Evolutionary conservation across 2,329 filamentous ascomycete genomes (phyloP), one percentile per base, ranked within the genome.

Genomic region (Aspergillus unguis): DNA sequence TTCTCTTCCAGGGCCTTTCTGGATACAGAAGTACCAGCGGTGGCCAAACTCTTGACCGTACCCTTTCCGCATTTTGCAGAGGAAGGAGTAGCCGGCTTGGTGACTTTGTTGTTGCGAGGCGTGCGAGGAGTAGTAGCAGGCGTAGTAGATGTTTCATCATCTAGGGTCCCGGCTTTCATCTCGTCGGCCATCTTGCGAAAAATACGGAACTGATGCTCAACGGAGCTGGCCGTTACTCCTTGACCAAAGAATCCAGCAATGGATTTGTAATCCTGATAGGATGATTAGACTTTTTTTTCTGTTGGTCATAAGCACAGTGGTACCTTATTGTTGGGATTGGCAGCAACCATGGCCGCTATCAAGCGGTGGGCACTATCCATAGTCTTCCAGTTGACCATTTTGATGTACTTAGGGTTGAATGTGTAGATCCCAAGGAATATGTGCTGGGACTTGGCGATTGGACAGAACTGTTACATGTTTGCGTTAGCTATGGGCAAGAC

Each of bases 201-300:
- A 42, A 68, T 70, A 40, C 76, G 74, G 33, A 81, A 72, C 2
- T 70, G 71, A 40, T 70, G 69, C 54, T 80, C 74, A 26, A 81
- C 71, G 0, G 77, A 66, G 54, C 79, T 68, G 63, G 78, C 78
- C 0, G 74, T 79, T 1, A 75, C 74, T 0, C 71, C 74, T 6
- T 69, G 58, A 1, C 75, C 76, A 57, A 75, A 81, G 47, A 76
- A 63, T 2, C 62, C 58, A 0, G 78, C 78, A 26, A 79, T 72
- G 3, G 67, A 63, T 2, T 59, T 61, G 58, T 74, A 72, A 52
- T 80, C 71, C 25, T 78, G 66, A 78, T 81, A 46, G 3, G 26
- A 26, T 26, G 35, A 33, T 50, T 41, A 23, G 33, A 31, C 23
- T 45, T 10, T 29, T 29, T 10, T 8, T 36, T 11, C 28, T 23